Evolutionary conservation across 2,329 filamentous ascomycete genomes (phyloP), one percentile per base, ranked within the genome.

Genomic region (Fusarium sp.): DNA sequence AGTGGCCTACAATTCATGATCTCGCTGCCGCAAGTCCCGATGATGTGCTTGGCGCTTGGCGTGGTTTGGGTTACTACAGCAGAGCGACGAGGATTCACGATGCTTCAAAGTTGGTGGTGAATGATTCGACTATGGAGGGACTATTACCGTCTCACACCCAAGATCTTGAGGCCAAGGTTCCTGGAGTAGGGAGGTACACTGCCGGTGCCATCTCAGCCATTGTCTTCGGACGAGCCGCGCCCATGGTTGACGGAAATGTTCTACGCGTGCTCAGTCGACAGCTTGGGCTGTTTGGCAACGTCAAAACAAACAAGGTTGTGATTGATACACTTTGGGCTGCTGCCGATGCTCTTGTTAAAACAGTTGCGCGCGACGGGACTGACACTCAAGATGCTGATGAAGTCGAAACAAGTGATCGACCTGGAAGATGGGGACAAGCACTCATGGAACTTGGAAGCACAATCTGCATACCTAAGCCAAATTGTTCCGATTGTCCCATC

Each of bases 361-460:
- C 78, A 2, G 80, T 85, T 2, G 81, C 84, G 0, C 58, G 61
- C 6, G 81, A 82, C 49, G 66, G 64, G 1, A 62, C 66, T 1
- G 65, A 63, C 0, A 64, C 58, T 0, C 62, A 60, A 8, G 64
- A 62, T 1, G 53, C 62, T 8, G 64, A 70, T 3, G 70, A 73
- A 6, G 68, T 69, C 0, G 64, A 73, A 22, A 61, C 70, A 12
- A 87, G 81, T 50, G 79, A 84, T 48, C 72, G 82, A 22, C 85
- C 86, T 0, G 86, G 86, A 1, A 74, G 81, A 58, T 88, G 86
- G 86, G 87, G 87, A 0, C 86, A 89, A 69, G 86, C 84, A 1
- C 73, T 89, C 25, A 89, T 89, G 86, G 86, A 89, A 68, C 77
- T 89, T 5, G 86, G 86, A 4, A 88, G 85, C 61, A 89, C 86